phyloP scores from a whole-genome alignment of 495 filamentous ascomycete species.

The Xylaria telfairii region DNA sequence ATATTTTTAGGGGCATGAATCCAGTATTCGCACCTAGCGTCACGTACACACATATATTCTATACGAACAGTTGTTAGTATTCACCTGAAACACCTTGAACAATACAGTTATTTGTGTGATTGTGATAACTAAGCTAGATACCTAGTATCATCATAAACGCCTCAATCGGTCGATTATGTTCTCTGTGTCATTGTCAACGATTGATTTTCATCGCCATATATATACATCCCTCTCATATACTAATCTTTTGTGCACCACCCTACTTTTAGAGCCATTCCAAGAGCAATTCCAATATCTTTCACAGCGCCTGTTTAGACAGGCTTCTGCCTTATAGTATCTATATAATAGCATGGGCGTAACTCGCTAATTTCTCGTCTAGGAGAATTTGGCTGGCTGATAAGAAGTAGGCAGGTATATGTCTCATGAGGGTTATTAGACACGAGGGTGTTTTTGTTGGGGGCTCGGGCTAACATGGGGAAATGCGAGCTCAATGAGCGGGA shows the following conservation, averaged over 20 bases:
- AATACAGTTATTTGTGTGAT: neutral
- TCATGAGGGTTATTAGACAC: neutral
- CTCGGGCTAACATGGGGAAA: slow-evolving; percentile 4
- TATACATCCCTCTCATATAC: slow-evolving; percentile 3
- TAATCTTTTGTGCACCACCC: neutral
- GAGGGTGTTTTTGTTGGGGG: neutral
- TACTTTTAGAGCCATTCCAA: neutral
- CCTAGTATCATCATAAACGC: too few relatives aligned
- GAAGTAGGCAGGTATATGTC: neutral
- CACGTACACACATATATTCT: neutral
- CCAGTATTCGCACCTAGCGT: neutral
- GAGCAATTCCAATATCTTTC: neutral
- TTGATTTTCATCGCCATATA: neutral
- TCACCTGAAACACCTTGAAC: neutral
- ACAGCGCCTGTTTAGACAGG: neutral
- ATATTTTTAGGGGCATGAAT: neutral
- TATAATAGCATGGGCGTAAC: neutral
- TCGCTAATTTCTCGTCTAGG: neutral
- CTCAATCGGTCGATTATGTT: neutral
- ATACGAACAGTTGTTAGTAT: neutral
- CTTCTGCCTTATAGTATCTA: neutral
- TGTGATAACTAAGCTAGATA: neutral
- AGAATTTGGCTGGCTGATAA: neutral
- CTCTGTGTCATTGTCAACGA: too few relatives aligned
- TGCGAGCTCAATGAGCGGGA: neutral